A percentile compares a stretch with the other conserved stretches of the same genome.
Evolutionary conservation across 2,329 filamentous ascomycete species (phyloP).

Genomic region (Fusarium buxicola): DNA sequence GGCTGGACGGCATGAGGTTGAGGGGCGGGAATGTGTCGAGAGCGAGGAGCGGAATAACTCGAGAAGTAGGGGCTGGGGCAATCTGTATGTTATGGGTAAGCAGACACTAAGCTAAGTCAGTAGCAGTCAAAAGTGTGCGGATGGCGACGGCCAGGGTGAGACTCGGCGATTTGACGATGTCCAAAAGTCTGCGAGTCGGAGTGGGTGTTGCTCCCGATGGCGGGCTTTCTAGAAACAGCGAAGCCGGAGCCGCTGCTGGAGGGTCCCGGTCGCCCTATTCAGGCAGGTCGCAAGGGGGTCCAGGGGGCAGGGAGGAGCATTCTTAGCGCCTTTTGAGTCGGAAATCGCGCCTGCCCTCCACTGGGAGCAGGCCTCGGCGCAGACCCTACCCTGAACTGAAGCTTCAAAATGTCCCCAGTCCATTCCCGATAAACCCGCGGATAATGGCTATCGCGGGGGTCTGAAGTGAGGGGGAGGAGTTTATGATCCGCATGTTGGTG

Average conservation of each 20-base stretch:
- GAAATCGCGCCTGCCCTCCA: neutral
- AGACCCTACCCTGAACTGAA: too few relatives aligned
- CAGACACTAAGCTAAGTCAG: neutral
- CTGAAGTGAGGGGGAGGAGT: slow-evolving; percentile 1
- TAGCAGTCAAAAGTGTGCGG: neutral
- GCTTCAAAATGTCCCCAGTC: neutral
- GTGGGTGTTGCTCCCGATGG: slow-evolving; percentile 31
- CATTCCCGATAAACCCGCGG: slow-evolving; percentile 2
- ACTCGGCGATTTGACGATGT: slow-evolving; percentile 31
- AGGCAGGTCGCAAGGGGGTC: slow-evolving; percentile 35
- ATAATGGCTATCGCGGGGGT: neutral
- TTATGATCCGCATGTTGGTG: neutral
- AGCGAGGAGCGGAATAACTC: slow-evolving; percentile 1
- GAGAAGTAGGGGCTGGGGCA: neutral
- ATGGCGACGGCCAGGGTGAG: slow-evolving; percentile 22
- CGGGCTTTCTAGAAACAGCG: slow-evolving; percentile 45
- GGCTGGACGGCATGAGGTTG: slow-evolving; percentile 36
- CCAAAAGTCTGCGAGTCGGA: too few relatives aligned
- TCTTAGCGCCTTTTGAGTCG: slow-evolving; percentile 13
- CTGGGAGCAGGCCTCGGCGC: slow-evolving; percentile 7
- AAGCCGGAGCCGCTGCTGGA: slow-evolving; percentile 29
- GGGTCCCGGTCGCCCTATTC: slow-evolving; percentile 31
- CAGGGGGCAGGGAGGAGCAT: neutral
- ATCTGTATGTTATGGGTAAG: neutral
- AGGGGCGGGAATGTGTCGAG: slow-evolving; percentile 20